Conservation (phyloP, 177 flowering plant species). For the Vitis hybrid region DNA sequence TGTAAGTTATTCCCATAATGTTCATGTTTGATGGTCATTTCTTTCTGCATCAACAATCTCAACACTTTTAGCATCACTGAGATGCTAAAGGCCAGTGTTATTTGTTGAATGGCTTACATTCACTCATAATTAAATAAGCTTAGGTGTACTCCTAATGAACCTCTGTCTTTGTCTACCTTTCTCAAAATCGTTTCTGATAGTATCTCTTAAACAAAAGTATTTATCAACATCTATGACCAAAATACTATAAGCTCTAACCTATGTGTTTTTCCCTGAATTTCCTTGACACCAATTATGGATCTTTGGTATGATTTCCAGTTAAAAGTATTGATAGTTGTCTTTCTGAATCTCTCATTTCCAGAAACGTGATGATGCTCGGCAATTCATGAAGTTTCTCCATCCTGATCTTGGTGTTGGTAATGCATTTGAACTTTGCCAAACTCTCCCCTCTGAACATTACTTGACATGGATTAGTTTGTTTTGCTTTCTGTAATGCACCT, state of each 20-base stretch:
- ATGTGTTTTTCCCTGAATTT: too few species aligned
- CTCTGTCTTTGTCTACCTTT: too few species aligned
- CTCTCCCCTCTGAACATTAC: neutral
- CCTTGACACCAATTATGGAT: too few species aligned
- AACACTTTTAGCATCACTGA: neutral
- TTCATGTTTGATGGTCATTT: neutral
- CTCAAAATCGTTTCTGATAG: too few species aligned
- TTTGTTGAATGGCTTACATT: neutral
- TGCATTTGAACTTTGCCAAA: constrained; percentile 9
- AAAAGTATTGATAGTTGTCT: neutral
- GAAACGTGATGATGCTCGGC: constrained; percentile 98
- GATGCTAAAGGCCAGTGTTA: neutral
- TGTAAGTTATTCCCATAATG: neutral
- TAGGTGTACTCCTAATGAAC: too few species aligned
- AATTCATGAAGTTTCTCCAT: constrained; percentile 96
- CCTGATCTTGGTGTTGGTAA: constrained; percentile 98
- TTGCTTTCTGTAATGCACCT: neutral
- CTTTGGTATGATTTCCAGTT: too few species aligned
- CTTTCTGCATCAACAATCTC: neutral
- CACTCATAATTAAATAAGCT: too few species aligned
- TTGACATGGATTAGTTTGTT: neutral
- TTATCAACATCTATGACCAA: too few species aligned
- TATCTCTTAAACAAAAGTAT: too few species aligned
- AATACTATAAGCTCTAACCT: too few species aligned
- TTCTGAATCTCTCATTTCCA: constrained; percentile 24